Evolutionary conservation across 2,329 filamentous ascomycete species (phyloP).

Genomic region (Colletotrichum salicis): DNA sequence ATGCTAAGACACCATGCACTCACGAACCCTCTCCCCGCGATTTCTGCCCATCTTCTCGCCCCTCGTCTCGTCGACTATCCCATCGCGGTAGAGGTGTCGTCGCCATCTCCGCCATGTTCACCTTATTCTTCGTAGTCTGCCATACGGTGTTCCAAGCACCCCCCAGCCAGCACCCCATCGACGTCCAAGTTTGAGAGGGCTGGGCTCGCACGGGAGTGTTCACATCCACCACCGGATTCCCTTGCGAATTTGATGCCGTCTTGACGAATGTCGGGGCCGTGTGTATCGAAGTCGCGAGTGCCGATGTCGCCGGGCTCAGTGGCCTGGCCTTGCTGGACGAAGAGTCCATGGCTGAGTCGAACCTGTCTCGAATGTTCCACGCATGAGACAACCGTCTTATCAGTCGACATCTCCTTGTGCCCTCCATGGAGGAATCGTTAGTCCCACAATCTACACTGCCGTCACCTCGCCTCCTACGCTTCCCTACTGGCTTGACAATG

Average conservation of each 20-base stretch:
- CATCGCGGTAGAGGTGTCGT: slow-evolving; percentile 4
- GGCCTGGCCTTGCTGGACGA: neutral
- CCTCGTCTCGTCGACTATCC: slow-evolving; percentile 11
- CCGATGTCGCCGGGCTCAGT: neutral
- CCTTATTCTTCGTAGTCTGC: neutral
- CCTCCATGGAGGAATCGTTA: neutral
- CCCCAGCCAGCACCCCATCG: slow-evolving; percentile 9
- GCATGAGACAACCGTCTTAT: neutral
- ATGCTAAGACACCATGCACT: slow-evolving; percentile 2
- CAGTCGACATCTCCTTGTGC: neutral
- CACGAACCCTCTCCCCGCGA: neutral
- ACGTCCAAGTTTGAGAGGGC: slow-evolving; percentile 8
- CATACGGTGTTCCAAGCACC: slow-evolving; percentile 11
- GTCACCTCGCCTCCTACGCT: neutral
- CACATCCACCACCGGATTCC: slow-evolving; percentile 1
- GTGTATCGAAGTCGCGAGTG: slow-evolving; percentile 14
- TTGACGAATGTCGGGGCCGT: slow-evolving; percentile 12
- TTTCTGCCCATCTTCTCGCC: slow-evolving; percentile 9
- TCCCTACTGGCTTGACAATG: slow-evolving; percentile 11
- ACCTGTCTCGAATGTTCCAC: slow-evolving; percentile 1
- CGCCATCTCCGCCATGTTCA: neutral
- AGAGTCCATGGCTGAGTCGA: slow-evolving; percentile 1
- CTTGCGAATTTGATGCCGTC: slow-evolving; percentile 18
- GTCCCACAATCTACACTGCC: neutral
- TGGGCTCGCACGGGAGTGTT: slow-evolving; percentile 1